Evolutionary conservation across 441 rosid species (phyloP), one percentile per base, ranked within the genome.

Genomic region (Iberis amara): DNA sequence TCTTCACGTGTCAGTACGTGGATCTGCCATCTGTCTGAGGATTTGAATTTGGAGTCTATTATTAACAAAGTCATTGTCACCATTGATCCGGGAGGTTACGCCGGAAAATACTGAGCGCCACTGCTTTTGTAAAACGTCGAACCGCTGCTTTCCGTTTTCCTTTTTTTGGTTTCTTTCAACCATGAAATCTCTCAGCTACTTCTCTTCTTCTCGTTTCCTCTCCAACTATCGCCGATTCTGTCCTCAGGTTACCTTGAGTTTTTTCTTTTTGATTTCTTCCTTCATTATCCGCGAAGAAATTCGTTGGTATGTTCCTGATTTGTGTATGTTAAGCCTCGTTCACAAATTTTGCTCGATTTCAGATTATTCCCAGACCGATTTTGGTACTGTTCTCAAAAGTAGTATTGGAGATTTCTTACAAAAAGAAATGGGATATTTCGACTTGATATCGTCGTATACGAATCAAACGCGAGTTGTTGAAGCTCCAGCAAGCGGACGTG

Each of bases 401-500:
- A 32, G 13, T 7, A 27, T 40, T 52, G 56, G 59, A 62, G 52
- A 51, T 61, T 51, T 30, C 59, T 18, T 60, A 24, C 13, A 47
- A 45, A 59, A 7, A 48, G 24, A 89, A 46, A 89, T 86, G 90
- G 94, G 94, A 11, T 89, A 86, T 68, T 65, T 86, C 31, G 86
- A 82, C 67, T 76, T 89, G 11, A 81, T 83, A 6, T 58, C 86
- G 66, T 67, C 86, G 21, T 59, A 79, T 71, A 73, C 97, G 6
- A 79, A 70, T 61, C 86, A 72, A 66, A 60, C 65, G 55, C 78
- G 63, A 18, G 67, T 74, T 54, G 86, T 70, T 62, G 80, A 83
- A 45, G 67, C 71, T 35, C 90, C 86, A 3, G 80, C 78, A 3
- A 80, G 86, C 62, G 97, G 97, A 27, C 94, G 95, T 0, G 95